phyloP scores from a whole-genome alignment of 306 rosid genomes.

The Quillaja saponaria region DNA sequence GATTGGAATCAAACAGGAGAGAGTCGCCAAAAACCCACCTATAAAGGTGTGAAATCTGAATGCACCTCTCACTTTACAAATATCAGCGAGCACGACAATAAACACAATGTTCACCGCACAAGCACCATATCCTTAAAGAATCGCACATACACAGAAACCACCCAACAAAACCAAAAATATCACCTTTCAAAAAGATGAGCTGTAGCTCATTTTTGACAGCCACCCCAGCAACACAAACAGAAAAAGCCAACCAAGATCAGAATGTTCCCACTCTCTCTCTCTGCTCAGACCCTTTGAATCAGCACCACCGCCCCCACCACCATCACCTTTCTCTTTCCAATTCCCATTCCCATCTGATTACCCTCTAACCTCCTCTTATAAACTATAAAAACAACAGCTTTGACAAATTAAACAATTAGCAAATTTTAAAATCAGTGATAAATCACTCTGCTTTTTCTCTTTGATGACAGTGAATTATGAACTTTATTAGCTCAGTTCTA shows the following conservation, averaged over 20 bases:
- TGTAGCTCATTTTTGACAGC: slow-evolving; percentile 75
- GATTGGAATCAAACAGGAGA: neutral
- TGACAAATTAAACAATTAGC: slow-evolving; percentile 6
- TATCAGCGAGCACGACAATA: slow-evolving; percentile 33
- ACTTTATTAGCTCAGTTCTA: slow-evolving; percentile 8
- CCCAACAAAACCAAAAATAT: slow-evolving; percentile 50
- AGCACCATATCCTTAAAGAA: slow-evolving; percentile 43
- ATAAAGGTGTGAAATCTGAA: slow-evolving; percentile 36
- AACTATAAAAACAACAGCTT: slow-evolving; percentile 20
- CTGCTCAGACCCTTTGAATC: slow-evolving; percentile 60
- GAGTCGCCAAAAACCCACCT: slow-evolving; percentile 3
- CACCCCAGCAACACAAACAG: slow-evolving; percentile 66
- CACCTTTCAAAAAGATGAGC: slow-evolving; percentile 59
- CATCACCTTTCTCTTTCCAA: slow-evolving; percentile 34
- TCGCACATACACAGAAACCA: slow-evolving; percentile 46
- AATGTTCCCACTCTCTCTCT: slow-evolving; percentile 51
- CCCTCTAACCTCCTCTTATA: neutral
- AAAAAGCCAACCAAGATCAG: slow-evolving; percentile 69
- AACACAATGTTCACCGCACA: slow-evolving; percentile 40
- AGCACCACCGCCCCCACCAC: slow-evolving; percentile 61
- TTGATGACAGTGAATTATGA: slow-evolving; percentile 15
- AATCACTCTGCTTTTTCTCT: neutral
- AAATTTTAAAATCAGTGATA: neutral
- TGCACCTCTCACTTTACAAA: slow-evolving; percentile 20
- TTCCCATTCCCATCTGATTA: slow-evolving; percentile 15